phyloP scores from a whole-genome alignment of 305 asterid genomes.

The Fraxinus sp. region DNA sequence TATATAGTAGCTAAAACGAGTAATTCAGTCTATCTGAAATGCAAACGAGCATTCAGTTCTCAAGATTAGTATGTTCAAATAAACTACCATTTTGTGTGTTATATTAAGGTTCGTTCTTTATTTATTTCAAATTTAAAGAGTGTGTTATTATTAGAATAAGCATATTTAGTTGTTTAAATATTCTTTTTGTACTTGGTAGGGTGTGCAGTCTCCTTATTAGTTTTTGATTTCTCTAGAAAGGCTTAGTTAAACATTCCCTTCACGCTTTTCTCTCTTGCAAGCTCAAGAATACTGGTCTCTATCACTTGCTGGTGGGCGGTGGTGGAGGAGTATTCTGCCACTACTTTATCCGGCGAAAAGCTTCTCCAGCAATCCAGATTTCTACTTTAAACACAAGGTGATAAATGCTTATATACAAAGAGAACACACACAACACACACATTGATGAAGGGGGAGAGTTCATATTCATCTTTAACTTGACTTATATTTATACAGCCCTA shows the following conservation, averaged over 20 bases:
- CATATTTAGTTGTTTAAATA: background rate
- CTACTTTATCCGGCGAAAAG: constrained; percentile 38
- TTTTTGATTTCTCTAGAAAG: constrained; percentile 30
- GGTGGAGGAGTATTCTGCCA: constrained; percentile 38
- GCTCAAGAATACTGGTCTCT: constrained; percentile 29
- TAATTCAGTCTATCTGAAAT: background rate
- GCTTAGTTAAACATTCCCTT: constrained; percentile 30
- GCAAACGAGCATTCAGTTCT: background rate
- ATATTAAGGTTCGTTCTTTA: background rate
- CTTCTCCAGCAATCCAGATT: constrained; percentile 33
- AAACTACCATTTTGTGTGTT: background rate
- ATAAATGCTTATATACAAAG: background rate
- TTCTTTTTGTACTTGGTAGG: constrained; percentile 25
- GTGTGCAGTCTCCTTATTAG: constrained; percentile 15
- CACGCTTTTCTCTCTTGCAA: constrained; percentile 20
- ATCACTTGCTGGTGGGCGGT: constrained; percentile 48
- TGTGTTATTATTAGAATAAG: background rate
- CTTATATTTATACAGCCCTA: constrained; percentile 9
- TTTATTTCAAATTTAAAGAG: background rate
- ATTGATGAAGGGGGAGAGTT: constrained; percentile 4
- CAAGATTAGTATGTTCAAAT: background rate
- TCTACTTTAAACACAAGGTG: constrained; percentile 34
- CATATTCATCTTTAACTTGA: background rate
- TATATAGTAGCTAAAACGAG: background rate
- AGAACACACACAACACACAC: background rate